Evolutionary conservation across 495 filamentous ascomycete genomes (phyloP), one percentile per base, ranked within the genome.

Genomic region (Usnea hakonensis): DNA sequence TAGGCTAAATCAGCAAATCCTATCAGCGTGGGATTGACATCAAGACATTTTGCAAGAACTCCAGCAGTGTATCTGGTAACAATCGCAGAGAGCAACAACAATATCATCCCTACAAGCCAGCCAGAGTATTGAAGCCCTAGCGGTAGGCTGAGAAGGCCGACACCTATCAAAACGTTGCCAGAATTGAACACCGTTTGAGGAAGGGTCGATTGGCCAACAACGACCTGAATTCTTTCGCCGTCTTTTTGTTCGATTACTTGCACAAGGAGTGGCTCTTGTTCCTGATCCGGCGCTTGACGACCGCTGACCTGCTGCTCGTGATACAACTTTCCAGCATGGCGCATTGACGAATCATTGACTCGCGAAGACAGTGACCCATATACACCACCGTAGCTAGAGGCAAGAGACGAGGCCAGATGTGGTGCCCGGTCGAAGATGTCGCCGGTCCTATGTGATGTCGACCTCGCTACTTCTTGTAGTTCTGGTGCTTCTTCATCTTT

Each of bases 121-220:
- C 94, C 94, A 33, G 89, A 85, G 68, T 97, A 91, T 64, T 88
- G 91, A 67, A 98, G 76, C 5, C 88, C 94, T 69, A 98, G 81
- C 14, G 94, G 95, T 60, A 98, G 78, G 75, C 88, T 92, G 54
- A 98, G 75, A 23, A 98, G 73, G 0, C 94, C 94, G 52, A 98
- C 85, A 21, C 94, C 94, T 64, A 98, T 92, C 44, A 98, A 75
- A 40, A 96, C 90, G 70, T 98, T 98, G 58, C 95, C 91, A 19
- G 90, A 94, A 71, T 98, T 98, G 76, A 98, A 96, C 63, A 97
- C 80, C 0, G 94, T 97, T 76, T 98, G 94, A 3, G 93, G 91
- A 35, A 97, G 76, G 3, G 94, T 98, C 13, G 90, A 95, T 77
- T 93, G 91, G 40, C 94, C 94, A 62, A 94, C 83, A 9, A 97